Evolutionary conservation across 768 basidiomycete genomes (phyloP), one percentile per base, ranked within the genome.

Genomic region (Lactarius sp.): DNA sequence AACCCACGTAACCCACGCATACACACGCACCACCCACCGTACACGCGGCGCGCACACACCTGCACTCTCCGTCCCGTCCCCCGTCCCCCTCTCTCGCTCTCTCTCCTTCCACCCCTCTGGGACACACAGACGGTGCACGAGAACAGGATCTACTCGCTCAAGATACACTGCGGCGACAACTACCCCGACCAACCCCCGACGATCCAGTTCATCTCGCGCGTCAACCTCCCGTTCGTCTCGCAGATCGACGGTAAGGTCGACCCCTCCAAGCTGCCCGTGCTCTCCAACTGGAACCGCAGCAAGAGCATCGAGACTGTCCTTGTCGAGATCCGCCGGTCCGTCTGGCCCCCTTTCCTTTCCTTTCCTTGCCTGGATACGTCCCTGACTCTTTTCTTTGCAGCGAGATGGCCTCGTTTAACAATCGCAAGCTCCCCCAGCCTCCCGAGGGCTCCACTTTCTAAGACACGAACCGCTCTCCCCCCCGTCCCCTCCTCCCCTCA

Each of bases 81-180:
- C 1, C n/a, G 22, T 39, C n/a, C 12, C 27, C 6, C 16, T 57
- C 18, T 22, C 4, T 42, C 16, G 14, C 13, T 44, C 6, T 34
- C 22, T 20, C 34, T 8, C 8, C 46, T 14, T 14, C 42, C 3
- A 6, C 42, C 7, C 20, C 46, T n/a, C 8, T 4, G 14, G 42
- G 4, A 49, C 4, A 22, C 12, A 16, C 69, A 96, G 92, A 96
- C 94, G 27, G 93, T 96, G 4, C 94, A 98, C 76, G 96, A 99
- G 83, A 99, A 98, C 78, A 85, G 97, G 59, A 99, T 98, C 77
- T 99, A 98, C 83, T 88, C 86, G 56, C 83, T 99, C 71, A 90
- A 88, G 78, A 95, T 99, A 73, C 78, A 80, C 71, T 98, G 96
- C 70, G 90, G 85, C 55, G 77, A 83, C 1, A 60, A 71, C 3